A percentile compares a stretch with the other conserved stretches of the same genome.
Evolutionary conservation across 2,329 filamentous ascomycete genomes (phyloP).

Genomic region (Tolypocladium capitatum): DNA sequence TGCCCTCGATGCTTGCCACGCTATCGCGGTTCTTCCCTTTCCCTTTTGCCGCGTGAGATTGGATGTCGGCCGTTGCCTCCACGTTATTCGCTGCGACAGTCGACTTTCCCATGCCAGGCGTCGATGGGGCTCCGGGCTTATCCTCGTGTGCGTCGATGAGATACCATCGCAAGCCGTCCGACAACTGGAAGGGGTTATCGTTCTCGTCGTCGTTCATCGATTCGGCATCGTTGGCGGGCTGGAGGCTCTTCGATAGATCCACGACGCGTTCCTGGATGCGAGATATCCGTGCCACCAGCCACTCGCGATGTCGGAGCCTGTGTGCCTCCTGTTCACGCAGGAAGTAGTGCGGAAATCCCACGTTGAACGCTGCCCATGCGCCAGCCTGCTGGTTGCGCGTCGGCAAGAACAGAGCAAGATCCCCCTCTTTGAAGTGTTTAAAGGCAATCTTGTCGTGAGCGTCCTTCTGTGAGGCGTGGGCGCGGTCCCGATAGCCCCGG

Average conservation of each 20-base stretch:
- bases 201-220: constrained; percentile 56
- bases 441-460: constrained; percentile 94
- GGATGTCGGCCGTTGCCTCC: constrained; percentile 67
- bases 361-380: constrained; percentile 97
- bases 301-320: constrained; percentile 72
- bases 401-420: constrained; percentile 84
- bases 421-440: constrained; percentile 89
- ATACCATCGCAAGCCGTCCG: constrained; percentile 91
- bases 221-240: constrained; percentile 34
- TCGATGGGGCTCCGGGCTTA: constrained; percentile 82
- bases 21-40: constrained; percentile 32
- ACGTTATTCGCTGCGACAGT: constrained; percentile 82
- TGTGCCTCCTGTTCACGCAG: constrained; percentile 85
- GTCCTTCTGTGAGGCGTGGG: constrained; percentile 67
- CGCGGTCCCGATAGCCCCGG: constrained; percentile 74
- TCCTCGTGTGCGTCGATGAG: constrained; percentile 88
- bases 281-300: constrained; percentile 89
- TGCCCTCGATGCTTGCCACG: constrained; percentile 51
- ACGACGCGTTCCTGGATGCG: constrained; percentile 89
- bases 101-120: constrained; percentile 79
- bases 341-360: constrained; percentile 95
- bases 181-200: constrained; percentile 94
- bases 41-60: constrained; percentile 30
- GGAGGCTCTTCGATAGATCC: constrained; percentile 69
- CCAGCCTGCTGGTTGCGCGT: constrained; percentile 89